Evolutionary conservation across 2,329 filamentous ascomycete genomes (phyloP).

Genomic region (Scedosporium apiospermum): DNA sequence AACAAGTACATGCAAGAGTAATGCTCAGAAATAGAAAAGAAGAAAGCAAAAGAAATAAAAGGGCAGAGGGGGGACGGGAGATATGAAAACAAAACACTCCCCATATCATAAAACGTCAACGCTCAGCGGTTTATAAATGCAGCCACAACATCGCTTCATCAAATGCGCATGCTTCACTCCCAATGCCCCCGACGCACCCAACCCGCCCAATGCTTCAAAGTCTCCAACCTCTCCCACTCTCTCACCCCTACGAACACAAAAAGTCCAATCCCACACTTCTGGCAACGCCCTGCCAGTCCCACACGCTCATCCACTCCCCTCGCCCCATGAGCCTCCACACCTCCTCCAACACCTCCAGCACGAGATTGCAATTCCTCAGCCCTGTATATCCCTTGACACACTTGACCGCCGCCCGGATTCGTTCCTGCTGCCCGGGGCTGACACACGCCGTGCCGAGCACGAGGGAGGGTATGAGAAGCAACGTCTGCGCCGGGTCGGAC

Average conservation of each 20-base stretch:
- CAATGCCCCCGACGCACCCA: neutral
- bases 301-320: constrained; percentile 47
- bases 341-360: constrained; percentile 43
- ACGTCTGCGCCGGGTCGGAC: constrained; percentile 48
- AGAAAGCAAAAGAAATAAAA: neutral
- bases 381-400: constrained; percentile 49
- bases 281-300: constrained; percentile 56
- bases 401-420: constrained; percentile 38
- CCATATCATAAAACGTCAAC: neutral
- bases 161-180: neutral
- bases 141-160: neutral
- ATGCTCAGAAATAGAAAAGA: neutral
- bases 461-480: constrained; percentile 51
- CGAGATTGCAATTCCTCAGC: constrained; percentile 46
- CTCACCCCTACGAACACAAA: constrained; percentile 31
- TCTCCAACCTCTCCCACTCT: neutral
- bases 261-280: constrained; percentile 45
- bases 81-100: neutral
- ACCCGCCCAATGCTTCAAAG: neutral
- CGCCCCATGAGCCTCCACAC: constrained; percentile 51
- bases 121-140: neutral
- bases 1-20: neutral
- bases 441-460: constrained; percentile 54
- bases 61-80: neutral
- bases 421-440: constrained; percentile 38